Percentiles rank a stretch among this genome's conserved stretches.
Conservation (phyloP, 257 asterid genomes). For the Salvia miltiorrhiza region DNA sequence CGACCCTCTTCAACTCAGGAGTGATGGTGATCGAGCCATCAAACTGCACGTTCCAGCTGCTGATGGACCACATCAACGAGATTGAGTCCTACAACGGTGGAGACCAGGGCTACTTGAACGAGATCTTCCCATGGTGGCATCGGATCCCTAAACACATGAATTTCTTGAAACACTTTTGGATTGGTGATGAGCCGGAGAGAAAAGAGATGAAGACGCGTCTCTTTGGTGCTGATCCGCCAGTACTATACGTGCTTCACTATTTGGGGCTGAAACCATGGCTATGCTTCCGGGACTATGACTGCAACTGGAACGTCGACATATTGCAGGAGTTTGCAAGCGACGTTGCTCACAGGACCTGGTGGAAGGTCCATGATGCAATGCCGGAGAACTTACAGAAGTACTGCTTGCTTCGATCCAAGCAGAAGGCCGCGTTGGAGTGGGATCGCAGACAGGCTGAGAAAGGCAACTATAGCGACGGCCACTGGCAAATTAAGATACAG, state of each 20-base stretch:
- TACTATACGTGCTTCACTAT: conserved; percentile 75
- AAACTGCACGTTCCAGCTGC: conserved; percentile 67
- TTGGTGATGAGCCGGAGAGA: conserved; percentile 65
- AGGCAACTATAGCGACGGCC: conserved; percentile 71
- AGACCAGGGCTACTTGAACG: conserved; percentile 89
- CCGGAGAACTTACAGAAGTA: conserved; percentile 74
- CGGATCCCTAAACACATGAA: conserved; percentile 86
- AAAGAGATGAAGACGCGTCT: conserved; percentile 59
- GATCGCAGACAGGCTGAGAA: conserved; percentile 81
- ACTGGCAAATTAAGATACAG: conserved; percentile 63
- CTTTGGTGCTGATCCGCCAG: conserved; percentile 79
- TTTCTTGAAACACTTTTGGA: conserved; percentile 82
- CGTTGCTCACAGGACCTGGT: conserved; percentile 80
- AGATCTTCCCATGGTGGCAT: conserved; percentile 96
- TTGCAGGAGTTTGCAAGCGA: conserved; percentile 80
- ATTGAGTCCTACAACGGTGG: conserved; percentile 93
- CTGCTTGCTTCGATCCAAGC: conserved; percentile 79
- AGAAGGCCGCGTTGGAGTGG: conserved; percentile 89
- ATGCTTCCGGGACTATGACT: conserved; percentile 85
- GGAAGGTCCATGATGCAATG: conserved; percentile 95
- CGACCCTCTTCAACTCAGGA: conserved; percentile 84
- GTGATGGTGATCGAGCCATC: conserved; percentile 95
- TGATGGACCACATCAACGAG: conserved; percentile 85
- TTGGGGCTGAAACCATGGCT: conserved; percentile 86
- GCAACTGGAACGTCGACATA: conserved; percentile 81